phyloP scores from a whole-genome alignment of 768 basidiomycete species.

The Boletus vinaceobasis region DNA sequence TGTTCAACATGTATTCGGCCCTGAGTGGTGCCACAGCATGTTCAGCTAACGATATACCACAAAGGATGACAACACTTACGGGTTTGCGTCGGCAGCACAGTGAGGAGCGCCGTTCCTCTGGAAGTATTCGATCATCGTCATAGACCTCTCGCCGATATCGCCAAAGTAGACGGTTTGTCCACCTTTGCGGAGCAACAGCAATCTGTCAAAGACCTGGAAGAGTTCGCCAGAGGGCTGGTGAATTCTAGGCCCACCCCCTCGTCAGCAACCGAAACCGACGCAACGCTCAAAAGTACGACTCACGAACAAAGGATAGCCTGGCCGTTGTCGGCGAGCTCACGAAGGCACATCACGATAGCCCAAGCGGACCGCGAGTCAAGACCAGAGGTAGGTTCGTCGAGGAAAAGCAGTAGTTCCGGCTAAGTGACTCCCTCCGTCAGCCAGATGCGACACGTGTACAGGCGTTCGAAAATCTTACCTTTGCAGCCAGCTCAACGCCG shows the following conservation, averaged over 20 bases:
- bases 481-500: constrained; percentile 58
- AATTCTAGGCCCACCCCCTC: constrained; percentile 4
- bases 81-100: constrained; percentile 21
- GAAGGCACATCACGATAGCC: constrained; percentile 46
- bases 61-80: constrained; percentile 10
- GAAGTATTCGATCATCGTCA: constrained; percentile 22
- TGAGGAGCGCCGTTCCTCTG: constrained; percentile 19
- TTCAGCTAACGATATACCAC: constrained; percentile 4
- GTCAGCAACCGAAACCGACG: neutral
- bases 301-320: constrained; percentile 56
- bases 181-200: constrained; percentile 49
- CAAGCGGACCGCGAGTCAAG: constrained; percentile 53
- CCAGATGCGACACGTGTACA: neutral
- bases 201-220: constrained; percentile 50
- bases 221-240: constrained; percentile 44
- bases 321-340: constrained; percentile 51
- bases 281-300: constrained; percentile 12
- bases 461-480: constrained; percentile 27
- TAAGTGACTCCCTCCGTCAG: neutral
- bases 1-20: constrained; percentile 48
- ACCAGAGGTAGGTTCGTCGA: constrained; percentile 61
- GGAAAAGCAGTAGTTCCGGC: constrained; percentile 51
- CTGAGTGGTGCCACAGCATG: constrained; percentile 17
- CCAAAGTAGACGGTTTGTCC: constrained; percentile 72
- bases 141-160: constrained; percentile 26